These are phyloP conservation scores for Amanita pallidorosea DNA, from an alignment of 768 basidiomycete species.

Conservation along the genomic window DNA sequence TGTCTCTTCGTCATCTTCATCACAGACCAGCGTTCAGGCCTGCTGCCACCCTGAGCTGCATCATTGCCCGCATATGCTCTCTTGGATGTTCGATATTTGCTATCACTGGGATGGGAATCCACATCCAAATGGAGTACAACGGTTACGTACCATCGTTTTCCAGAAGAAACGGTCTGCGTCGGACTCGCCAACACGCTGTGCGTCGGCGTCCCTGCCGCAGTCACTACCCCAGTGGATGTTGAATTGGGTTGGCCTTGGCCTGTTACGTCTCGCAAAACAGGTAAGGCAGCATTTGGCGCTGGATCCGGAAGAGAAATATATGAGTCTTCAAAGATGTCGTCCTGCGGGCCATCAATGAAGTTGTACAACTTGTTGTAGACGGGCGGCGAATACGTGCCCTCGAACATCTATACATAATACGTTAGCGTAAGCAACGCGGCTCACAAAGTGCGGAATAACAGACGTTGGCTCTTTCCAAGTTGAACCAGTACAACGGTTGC, in stretches of 20 bases:
- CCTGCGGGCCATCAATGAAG: slow-evolving; percentile 61
- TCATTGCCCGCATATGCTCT: background rate
- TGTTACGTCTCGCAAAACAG: background rate
- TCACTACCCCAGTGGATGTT: background rate
- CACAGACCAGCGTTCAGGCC: background rate
- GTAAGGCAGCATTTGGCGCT: slow-evolving; percentile 17
- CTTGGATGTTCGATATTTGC: background rate
- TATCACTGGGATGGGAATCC: background rate
- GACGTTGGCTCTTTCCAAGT: slow-evolving; percentile 52
- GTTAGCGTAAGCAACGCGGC: background rate
- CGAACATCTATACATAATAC: slow-evolving; percentile 40
- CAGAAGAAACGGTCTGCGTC: background rate
- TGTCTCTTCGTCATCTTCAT: background rate
- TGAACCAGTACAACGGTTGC: slow-evolving; percentile 62
- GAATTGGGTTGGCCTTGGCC: background rate
- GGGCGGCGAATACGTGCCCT: slow-evolving; percentile 48
- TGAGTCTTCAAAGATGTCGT: slow-evolving; percentile 59
- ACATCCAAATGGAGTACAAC: background rate
- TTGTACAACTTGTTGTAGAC: slow-evolving; percentile 64
- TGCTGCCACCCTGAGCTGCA: background rate
- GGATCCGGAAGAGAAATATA: slow-evolving; percentile 35
- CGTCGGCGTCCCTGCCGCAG: background rate
- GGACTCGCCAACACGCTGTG: background rate
- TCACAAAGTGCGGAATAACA: slow-evolving; percentile 9
- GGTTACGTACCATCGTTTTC: background rate